phyloP scores from a whole-genome alignment of 1,284 basidiomycete genomes.

The Apiotrichum porosum region DNA sequence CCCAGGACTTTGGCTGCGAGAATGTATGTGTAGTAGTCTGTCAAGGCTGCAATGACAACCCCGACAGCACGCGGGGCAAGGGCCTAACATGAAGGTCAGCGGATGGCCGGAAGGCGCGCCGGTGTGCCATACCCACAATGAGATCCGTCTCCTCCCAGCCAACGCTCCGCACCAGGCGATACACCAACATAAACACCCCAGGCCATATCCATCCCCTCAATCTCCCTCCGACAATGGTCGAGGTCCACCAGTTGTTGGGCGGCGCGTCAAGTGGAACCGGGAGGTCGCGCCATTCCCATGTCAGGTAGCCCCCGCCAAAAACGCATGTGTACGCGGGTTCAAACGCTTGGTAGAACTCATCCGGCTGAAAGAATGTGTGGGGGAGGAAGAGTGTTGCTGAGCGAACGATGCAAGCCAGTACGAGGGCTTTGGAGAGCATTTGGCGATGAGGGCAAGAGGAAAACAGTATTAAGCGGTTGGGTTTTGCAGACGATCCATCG shows the following conservation, averaged over 20 bases:
- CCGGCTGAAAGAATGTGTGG: slow-evolving; percentile 90
- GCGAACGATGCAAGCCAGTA: slow-evolving; percentile 46
- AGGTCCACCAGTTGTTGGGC: slow-evolving; percentile 49
- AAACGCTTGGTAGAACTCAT: slow-evolving; percentile 93
- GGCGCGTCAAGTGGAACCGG: slow-evolving; percentile 45
- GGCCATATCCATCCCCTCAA: slow-evolving; percentile 25
- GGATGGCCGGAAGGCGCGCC: slow-evolving; percentile 22
- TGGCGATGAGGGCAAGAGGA: too few relatives aligned
- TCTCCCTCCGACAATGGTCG: slow-evolving; percentile 22
- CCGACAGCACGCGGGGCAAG: slow-evolving; percentile 71
- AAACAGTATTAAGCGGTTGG: too few relatives aligned
- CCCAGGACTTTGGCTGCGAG: slow-evolving; percentile 63
- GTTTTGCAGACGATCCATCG: too few relatives aligned
- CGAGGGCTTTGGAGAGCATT: slow-evolving; percentile 12
- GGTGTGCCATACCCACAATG: neutral
- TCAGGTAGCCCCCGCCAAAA: slow-evolving; percentile 85
- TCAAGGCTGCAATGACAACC: slow-evolving; percentile 70
- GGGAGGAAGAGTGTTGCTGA: slow-evolving; percentile 55
- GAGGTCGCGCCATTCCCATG: slow-evolving; percentile 89
- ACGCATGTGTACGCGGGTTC: slow-evolving; percentile 86
- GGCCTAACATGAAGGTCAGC: slow-evolving; percentile 33
- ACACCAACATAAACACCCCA: slow-evolving; percentile 9
- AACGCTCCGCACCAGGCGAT: neutral
- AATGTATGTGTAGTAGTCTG: slow-evolving; percentile 69
- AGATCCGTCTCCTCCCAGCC: slow-evolving; percentile 52